phyloP scores from a whole-genome alignment of 2,329 filamentous ascomycete species.

The Aspergillus hortae region DNA sequence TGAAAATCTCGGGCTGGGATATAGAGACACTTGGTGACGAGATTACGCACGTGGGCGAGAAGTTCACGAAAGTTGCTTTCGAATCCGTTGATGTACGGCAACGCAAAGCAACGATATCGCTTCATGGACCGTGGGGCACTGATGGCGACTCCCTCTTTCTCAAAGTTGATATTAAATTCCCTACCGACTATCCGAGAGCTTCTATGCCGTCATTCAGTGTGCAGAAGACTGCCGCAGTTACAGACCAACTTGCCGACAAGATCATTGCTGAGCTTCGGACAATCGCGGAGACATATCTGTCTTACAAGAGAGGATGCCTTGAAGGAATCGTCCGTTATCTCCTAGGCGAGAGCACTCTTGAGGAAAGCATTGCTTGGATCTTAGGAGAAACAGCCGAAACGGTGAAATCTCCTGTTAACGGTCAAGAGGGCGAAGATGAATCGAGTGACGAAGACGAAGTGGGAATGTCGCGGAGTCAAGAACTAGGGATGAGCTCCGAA shows the following conservation, averaged over 20 bases:
- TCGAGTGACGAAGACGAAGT: slow-evolving; percentile 78
- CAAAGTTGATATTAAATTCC: slow-evolving; percentile 57
- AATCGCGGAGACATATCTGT: slow-evolving; percentile 54
- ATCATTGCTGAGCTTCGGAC: slow-evolving; percentile 51
- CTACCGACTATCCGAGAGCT: slow-evolving; percentile 51
- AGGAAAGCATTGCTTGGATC: slow-evolving; percentile 53
- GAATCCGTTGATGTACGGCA: slow-evolving; percentile 56
- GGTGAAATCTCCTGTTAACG: slow-evolving; percentile 41
- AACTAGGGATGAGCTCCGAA: slow-evolving; percentile 49
- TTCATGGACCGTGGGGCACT: slow-evolving; percentile 59
- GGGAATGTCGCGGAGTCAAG: slow-evolving; percentile 40
- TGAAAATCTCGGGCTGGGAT: slow-evolving; percentile 56
- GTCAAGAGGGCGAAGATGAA: slow-evolving; percentile 61
- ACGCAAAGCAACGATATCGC: slow-evolving; percentile 53
- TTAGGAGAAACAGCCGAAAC: slow-evolving; percentile 56
- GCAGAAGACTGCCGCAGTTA: slow-evolving; percentile 57
- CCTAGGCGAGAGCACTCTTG: slow-evolving; percentile 55
- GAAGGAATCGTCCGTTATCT: slow-evolving; percentile 61
- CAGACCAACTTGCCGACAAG: slow-evolving; percentile 47
- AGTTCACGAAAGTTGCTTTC: slow-evolving; percentile 59
- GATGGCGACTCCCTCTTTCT: slow-evolving; percentile 52
- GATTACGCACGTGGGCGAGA: slow-evolving; percentile 58
- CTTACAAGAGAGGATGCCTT: slow-evolving; percentile 53
- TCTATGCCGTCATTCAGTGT: slow-evolving; percentile 51
- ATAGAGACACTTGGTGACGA: slow-evolving; percentile 57